Evolutionary conservation across 2,329 filamentous ascomycete species (phyloP).

Genomic region (Penicillium sp.): DNA sequence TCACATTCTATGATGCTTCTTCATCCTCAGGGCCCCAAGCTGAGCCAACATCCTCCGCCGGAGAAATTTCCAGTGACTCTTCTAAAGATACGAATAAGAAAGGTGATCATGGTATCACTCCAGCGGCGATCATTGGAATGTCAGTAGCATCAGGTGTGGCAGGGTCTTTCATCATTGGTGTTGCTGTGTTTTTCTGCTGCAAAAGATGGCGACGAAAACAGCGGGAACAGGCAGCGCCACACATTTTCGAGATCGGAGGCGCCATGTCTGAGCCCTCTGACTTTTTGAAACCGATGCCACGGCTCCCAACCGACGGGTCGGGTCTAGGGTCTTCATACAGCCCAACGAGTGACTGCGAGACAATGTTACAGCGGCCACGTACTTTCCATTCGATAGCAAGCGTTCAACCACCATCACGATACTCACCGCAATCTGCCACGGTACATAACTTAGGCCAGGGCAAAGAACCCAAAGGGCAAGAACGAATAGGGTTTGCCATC

Average conservation of each 20-base stretch:
- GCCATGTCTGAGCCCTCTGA: conserved; percentile 38
- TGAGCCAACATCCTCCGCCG: neutral
- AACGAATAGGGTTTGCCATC: conserved; percentile 21
- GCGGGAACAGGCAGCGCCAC: conserved; percentile 20
- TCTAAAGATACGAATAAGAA: conserved; percentile 15
- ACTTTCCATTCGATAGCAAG: conserved; percentile 14
- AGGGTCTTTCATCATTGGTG: conserved; percentile 34
- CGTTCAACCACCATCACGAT: conserved; percentile 15
- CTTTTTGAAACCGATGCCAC: conserved; percentile 28
- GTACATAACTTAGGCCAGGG: neutral
- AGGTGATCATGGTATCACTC: conserved; percentile 18
- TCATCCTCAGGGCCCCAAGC: conserved; percentile 16
- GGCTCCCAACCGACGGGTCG: conserved; percentile 19
- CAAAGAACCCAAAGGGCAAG: neutral
- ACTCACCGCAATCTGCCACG: conserved; percentile 22
- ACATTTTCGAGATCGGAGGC: conserved; percentile 42
- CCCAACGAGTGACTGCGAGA: conserved; percentile 9
- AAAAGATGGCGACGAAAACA: conserved; percentile 29
- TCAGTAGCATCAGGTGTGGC: conserved; percentile 38
- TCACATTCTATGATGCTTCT: conserved; percentile 19
- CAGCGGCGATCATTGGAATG: conserved; percentile 36
- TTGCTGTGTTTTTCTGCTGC: conserved; percentile 34
- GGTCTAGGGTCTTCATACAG: conserved; percentile 11
- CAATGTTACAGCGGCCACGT: conserved; percentile 18
- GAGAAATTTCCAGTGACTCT: conserved; percentile 2